Evolutionary conservation across 768 basidiomycete species (phyloP).

Genomic region (Hygrophoropsis aurantiaca): DNA sequence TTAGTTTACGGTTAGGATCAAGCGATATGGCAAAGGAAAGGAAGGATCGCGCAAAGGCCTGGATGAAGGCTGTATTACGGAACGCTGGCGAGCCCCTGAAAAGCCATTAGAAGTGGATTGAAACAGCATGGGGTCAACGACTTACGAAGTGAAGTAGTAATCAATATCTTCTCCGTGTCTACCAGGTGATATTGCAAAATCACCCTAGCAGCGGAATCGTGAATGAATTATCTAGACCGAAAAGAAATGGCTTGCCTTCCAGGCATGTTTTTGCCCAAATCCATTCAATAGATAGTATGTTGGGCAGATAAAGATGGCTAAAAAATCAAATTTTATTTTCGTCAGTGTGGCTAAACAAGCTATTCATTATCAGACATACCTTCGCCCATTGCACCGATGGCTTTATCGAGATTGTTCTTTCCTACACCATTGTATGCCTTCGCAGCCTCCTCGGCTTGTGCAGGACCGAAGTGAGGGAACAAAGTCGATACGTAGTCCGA

Average conservation of each 20-base stretch:
- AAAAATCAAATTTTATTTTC: neutral
- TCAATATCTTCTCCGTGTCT: conserved; percentile 5
- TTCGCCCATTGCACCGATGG: neutral
- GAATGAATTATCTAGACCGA: neutral
- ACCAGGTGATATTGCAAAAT: conserved; percentile 8
- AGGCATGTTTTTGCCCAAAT: neutral
- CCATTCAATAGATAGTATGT: conserved; percentile 6
- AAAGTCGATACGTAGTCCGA: neutral
- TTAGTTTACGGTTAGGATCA: conserved; percentile 3
- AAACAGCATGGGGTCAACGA: neutral
- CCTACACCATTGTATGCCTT: neutral
- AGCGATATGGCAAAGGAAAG: conserved; percentile 1
- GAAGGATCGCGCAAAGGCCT: conserved; percentile 5
- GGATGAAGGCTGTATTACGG: conserved; percentile 3
- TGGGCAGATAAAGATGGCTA: conserved; percentile 10
- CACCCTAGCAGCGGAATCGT: neutral
- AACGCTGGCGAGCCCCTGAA: neutral
- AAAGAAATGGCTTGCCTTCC: neutral
- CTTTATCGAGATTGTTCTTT: neutral
- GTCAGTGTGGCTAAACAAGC: neutral
- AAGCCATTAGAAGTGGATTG: neutral
- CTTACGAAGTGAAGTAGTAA: conserved; percentile 7
- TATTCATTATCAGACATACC: neutral
- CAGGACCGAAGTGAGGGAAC: neutral
- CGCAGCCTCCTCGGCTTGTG: neutral